These are phyloP conservation scores for Salix koriyanagi DNA, from an alignment of 345 rosid genomes.

Conservation along the genomic window DNA sequence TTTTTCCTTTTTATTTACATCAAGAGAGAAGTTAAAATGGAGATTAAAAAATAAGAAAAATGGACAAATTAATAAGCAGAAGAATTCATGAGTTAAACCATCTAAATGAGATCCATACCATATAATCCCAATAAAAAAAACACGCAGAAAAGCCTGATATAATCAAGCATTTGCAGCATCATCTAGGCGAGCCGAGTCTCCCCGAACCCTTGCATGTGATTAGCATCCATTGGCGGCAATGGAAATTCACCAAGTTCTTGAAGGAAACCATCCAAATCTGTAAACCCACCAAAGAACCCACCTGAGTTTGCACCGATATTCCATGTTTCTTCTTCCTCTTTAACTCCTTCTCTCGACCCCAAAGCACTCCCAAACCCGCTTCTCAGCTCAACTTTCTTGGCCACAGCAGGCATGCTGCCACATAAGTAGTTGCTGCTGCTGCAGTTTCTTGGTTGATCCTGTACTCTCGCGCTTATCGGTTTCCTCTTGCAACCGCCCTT, in stretches of 20 bases:
- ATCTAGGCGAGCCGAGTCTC: slow-evolving; percentile 27
- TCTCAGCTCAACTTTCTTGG: slow-evolving; percentile 25
- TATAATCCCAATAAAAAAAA: background rate
- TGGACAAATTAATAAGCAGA: background rate
- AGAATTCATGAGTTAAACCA: background rate
- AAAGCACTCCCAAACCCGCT: slow-evolving; percentile 18
- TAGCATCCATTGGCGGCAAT: slow-evolving; percentile 38
- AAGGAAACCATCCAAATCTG: slow-evolving; percentile 67
- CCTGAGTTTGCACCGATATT: slow-evolving; percentile 34
- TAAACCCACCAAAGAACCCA: slow-evolving; percentile 50
- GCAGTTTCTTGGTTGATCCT: background rate
- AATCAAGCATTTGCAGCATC: background rate
- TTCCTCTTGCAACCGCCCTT: background rate
- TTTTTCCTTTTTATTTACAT: slow-evolving; percentile 16
- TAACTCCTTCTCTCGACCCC: slow-evolving; percentile 19
- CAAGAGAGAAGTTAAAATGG: background rate
- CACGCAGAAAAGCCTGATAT: background rate
- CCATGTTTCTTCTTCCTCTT: slow-evolving; percentile 31
- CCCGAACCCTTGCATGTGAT: slow-evolving; percentile 38
- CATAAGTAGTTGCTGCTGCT: too few relatives aligned
- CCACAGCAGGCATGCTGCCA: background rate
- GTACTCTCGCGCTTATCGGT: background rate
- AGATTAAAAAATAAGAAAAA: background rate
- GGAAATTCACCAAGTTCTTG: slow-evolving; percentile 67
- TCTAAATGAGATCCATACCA: background rate